Conservation (phyloP, 306 rosid genomes). For the Ormosia semicastrata region DNA sequence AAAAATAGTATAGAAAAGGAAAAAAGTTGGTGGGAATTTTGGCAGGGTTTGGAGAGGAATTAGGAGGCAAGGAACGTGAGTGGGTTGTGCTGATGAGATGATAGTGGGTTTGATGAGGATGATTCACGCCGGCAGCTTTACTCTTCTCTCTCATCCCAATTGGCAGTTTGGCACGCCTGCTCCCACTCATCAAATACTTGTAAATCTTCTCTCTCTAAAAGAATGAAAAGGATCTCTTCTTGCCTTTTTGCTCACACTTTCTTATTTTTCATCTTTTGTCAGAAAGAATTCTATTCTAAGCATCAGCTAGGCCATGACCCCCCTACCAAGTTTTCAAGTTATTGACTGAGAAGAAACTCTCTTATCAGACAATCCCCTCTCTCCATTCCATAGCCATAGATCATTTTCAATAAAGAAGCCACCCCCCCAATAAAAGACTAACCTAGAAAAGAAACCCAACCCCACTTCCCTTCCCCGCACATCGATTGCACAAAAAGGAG, state of each 20-base stretch:
- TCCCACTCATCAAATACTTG: constrained; percentile 60
- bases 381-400: not conserved
- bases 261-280: constrained; percentile 64
- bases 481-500: constrained; percentile 48
- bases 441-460: constrained; percentile 41
- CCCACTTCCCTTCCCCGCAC: constrained; percentile 40
- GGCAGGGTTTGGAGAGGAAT: constrained; percentile 71
- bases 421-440: constrained; percentile 12
- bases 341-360: constrained; percentile 15
- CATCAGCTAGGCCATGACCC: constrained; percentile 40
- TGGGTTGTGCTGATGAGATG: constrained; percentile 40
- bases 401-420: constrained; percentile 8
- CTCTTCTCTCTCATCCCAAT: constrained; percentile 45
- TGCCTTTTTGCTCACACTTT: constrained; percentile 59
- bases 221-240: constrained; percentile 63
- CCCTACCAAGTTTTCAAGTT: constrained; percentile 4
- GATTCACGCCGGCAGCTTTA: constrained; percentile 98
- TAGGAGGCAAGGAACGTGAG: constrained; percentile 69
- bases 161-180: constrained; percentile 84
- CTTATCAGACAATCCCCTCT: constrained; percentile 31
- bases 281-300: constrained; percentile 59
- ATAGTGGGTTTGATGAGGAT: constrained; percentile 76
- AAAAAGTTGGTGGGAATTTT: constrained; percentile 45
- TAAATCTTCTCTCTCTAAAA: constrained; percentile 24
- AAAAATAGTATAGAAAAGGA: constrained; percentile 40